Conservation (phyloP, 331 rosid species). For the Malus hybrid region DNA sequence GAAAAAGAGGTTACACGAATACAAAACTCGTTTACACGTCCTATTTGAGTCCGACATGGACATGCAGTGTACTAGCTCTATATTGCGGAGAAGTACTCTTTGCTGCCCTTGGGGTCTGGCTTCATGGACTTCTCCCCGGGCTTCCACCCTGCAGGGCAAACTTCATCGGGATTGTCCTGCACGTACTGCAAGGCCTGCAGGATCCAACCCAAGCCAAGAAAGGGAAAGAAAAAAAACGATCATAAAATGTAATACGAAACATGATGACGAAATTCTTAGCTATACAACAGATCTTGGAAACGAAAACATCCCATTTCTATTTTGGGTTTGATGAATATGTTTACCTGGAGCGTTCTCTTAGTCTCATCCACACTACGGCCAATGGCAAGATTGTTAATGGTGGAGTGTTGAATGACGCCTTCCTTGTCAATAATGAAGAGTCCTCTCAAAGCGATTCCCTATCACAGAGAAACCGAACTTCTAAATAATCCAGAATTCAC, state of each 20-base stretch:
- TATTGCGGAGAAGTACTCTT: conserved; percentile 83
- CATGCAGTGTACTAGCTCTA: conserved; percentile 17
- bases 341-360: conserved; percentile 94
- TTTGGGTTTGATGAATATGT: neutral
- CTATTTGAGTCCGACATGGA: conserved; percentile 22
- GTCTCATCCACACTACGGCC: conserved; percentile 98
- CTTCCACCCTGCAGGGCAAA: conserved; percentile 98
- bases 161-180: conserved; percentile 94
- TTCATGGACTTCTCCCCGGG: conserved; percentile 98
- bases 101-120: conserved; percentile 96
- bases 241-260: neutral
- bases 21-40: conserved; percentile 26
- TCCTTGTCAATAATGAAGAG: conserved; percentile 92
- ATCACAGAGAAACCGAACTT: neutral
- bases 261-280: neutral
- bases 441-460: conserved; percentile 92
- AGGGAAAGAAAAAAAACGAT: neutral
- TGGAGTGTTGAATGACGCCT: conserved; percentile 90
- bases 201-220: neutral
- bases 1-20: conserved; percentile 11
- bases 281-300: neutral
- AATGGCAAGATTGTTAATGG: conserved; percentile 87
- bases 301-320: neutral
- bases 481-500: neutral
- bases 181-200: conserved; percentile 89